Conservation (phyloP, 2,329 filamentous ascomycete species). For the Madurella fahalii region DNA sequence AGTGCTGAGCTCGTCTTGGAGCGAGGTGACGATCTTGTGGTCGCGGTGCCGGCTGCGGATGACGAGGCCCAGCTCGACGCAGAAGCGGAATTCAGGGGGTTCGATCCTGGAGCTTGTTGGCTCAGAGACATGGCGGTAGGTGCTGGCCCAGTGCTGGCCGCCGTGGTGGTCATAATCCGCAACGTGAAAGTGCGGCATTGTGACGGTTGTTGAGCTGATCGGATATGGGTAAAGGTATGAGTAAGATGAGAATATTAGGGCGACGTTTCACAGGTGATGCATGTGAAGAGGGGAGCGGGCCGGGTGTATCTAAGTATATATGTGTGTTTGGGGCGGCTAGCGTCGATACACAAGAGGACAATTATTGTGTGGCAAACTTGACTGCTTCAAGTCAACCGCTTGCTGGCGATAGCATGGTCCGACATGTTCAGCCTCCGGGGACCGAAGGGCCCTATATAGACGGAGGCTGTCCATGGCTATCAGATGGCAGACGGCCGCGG, state of each 20-base stretch:
- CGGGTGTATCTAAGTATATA: neutral
- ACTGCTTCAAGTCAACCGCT: neutral
- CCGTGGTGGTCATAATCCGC: neutral
- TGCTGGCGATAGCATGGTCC: neutral
- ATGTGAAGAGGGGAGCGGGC: too few relatives aligned
- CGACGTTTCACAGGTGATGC: neutral
- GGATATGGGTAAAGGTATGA: neutral
- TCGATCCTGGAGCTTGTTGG: neutral
- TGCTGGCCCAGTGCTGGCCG: neutral
- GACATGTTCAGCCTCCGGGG: neutral
- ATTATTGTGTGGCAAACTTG: neutral
- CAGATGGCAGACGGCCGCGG: neutral
- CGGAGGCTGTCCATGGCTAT: slow-evolving; percentile 2
- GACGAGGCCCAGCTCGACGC: slow-evolving; percentile 23
- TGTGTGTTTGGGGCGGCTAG: too few relatives aligned
- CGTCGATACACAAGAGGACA: too few relatives aligned
- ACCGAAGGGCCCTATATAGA: slow-evolving; percentile 7
- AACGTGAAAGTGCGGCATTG: slow-evolving; percentile 18
- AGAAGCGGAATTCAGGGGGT: slow-evolving; percentile 24
- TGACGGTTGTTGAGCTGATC: neutral
- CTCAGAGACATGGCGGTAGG: neutral
- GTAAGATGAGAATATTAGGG: neutral
- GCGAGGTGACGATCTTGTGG: slow-evolving; percentile 15
- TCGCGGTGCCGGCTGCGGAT: slow-evolving; percentile 23
- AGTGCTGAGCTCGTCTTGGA: slow-evolving; percentile 21